These are phyloP conservation scores for Saccharomyces eubayanus DNA, from an alignment of 805 yeast species.

Conservation along the genomic window DNA sequence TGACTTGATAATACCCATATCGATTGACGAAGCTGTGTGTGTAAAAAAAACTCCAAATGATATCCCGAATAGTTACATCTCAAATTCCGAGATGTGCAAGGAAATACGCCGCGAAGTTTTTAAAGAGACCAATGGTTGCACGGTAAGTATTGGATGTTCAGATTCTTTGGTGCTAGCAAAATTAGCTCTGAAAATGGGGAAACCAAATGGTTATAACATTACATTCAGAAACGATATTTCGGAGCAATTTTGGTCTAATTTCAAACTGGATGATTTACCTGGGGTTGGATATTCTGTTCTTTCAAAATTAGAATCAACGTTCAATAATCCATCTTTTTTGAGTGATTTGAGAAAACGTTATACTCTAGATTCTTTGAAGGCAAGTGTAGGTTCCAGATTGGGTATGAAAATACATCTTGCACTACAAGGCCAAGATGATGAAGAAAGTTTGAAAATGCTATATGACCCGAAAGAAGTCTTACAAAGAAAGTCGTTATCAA, in stretches of 20 bases:
- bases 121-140: slow-evolving; percentile 42
- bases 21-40: slow-evolving; percentile 81
- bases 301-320: slow-evolving; percentile 33
- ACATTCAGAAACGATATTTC: slow-evolving; percentile 34
- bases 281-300: slow-evolving; percentile 53
- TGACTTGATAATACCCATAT: slow-evolving; percentile 65
- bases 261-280: slow-evolving; percentile 41
- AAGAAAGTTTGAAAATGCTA: slow-evolving; percentile 45
- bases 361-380: slow-evolving; percentile 31
- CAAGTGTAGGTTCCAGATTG: slow-evolving; percentile 56
- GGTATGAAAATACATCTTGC: slow-evolving; percentile 56
- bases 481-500: slow-evolving; percentile 68
- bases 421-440: slow-evolving; percentile 59
- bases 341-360: slow-evolving; percentile 33
- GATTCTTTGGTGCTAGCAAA: slow-evolving; percentile 70
- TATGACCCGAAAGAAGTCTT: slow-evolving; percentile 38
- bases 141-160: slow-evolving; percentile 76
- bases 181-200: slow-evolving; percentile 61
- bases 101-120: slow-evolving; percentile 37
- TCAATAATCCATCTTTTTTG: slow-evolving; percentile 22
- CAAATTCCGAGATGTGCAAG: slow-evolving; percentile 7
- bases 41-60: slow-evolving; percentile 8
- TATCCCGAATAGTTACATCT: background rate
- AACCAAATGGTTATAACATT: slow-evolving; percentile 61
- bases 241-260: slow-evolving; percentile 19